Evolutionary conservation across 768 basidiomycete species (phyloP).

Genomic region (Suillus alpinus): DNA sequence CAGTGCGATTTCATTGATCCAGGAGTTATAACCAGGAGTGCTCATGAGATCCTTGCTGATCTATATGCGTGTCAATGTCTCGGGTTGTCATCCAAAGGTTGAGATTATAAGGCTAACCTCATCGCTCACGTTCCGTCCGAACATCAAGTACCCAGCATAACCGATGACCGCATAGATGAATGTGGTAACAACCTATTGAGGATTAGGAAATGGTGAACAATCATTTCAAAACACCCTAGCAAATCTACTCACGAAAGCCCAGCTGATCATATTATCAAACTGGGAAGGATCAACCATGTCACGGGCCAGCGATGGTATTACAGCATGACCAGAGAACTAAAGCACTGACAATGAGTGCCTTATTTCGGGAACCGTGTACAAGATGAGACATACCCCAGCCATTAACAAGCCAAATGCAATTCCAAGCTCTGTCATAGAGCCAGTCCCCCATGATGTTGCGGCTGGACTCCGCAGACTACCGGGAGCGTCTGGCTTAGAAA

Average conservation of each 20-base stretch:
- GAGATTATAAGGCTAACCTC: conserved; percentile 51
- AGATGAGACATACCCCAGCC: conserved; percentile 63
- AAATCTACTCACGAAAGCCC: conserved; percentile 68
- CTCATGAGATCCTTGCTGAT: conserved; percentile 80
- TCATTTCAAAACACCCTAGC: neutral
- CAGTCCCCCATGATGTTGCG: conserved; percentile 58
- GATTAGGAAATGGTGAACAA: neutral
- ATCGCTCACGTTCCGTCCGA: conserved; percentile 73
- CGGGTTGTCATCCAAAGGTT: neutral
- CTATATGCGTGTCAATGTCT: conserved; percentile 33
- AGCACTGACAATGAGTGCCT: neutral
- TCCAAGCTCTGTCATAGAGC: conserved; percentile 57
- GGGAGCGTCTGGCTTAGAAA: conserved; percentile 65
- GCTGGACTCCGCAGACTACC: conserved; percentile 81
- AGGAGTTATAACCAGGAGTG: conserved; percentile 67
- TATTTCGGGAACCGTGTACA: neutral
- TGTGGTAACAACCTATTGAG: conserved; percentile 56
- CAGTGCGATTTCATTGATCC: conserved; percentile 69
- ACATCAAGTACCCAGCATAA: conserved; percentile 88
- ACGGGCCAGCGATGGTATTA: conserved; percentile 84
- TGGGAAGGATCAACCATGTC: conserved; percentile 85
- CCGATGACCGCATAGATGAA: conserved; percentile 67
- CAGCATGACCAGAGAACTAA: conserved; percentile 88
- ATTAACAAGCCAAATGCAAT: conserved; percentile 88
- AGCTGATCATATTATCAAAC: conserved; percentile 81